Evolutionary conservation across 306 rosid species (phyloP).

Genomic region (Cucurbita pepo): DNA sequence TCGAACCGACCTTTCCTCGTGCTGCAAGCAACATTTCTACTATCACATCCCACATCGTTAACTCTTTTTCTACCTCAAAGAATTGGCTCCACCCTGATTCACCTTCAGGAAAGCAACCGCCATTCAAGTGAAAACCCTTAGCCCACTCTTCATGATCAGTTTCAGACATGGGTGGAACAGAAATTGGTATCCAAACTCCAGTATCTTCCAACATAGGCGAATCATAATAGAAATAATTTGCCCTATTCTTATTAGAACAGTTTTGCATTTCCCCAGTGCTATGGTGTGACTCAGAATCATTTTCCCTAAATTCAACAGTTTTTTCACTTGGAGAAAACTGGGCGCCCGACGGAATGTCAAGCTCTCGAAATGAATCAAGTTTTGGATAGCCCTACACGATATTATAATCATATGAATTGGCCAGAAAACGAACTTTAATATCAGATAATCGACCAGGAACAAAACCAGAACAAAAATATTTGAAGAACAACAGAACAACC

Average conservation of each 20-base stretch:
- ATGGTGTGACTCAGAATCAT: conserved; percentile 19
- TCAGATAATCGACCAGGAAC: background rate
- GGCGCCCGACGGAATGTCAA: background rate
- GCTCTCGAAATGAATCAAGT: background rate
- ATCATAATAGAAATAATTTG: conserved; percentile 63
- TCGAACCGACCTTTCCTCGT: conserved; percentile 57
- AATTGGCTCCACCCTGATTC: conserved; percentile 73
- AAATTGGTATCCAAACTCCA: conserved; percentile 96
- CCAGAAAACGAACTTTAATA: background rate
- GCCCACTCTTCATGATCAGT: conserved; percentile 56
- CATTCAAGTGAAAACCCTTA: conserved; percentile 48
- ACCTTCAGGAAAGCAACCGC: conserved; percentile 76
- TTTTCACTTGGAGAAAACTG: background rate
- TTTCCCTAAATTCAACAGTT: background rate
- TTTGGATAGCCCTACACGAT: background rate
- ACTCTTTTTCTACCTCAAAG: conserved; percentile 60
- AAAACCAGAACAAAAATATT: background rate
- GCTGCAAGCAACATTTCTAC: conserved; percentile 77
- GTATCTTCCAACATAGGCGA: conserved; percentile 65
- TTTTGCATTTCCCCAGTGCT: conserved; percentile 14
- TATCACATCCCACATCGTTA: conserved; percentile 97
- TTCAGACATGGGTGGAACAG: conserved; percentile 93
- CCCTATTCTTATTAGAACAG: conserved; percentile 19
- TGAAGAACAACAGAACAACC: background rate
- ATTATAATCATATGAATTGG: background rate